Evolutionary conservation across 2,329 filamentous ascomycete genomes (phyloP), one percentile per base, ranked within the genome.

Genomic region (Xylariaceae sp.): DNA sequence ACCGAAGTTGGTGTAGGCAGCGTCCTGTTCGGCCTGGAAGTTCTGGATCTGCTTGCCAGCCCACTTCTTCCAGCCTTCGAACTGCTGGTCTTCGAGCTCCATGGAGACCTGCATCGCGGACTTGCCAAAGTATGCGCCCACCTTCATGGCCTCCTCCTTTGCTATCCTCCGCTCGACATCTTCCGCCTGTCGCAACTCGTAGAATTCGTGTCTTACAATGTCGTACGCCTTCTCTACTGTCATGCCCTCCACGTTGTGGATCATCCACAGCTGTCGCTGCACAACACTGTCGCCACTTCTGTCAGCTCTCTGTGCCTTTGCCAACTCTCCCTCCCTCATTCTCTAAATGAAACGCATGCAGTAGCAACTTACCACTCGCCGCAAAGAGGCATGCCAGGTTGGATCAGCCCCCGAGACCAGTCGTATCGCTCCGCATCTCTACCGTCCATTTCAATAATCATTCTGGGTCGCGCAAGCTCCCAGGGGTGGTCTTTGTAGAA

Each of bases 401-500:
- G 94, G 67, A 81, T 78, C 66, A 96, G 74, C 23, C 81, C 84
- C 68, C 75, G 86, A 67, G 87, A 89, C 93, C 93, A 97, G 74
- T 97, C 85, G 68, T 85, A 86, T 57, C 77, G 79, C 72, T 88
- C 84, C 55, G 84, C 80, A 71, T 99, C 93, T 71, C 88, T 89
- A 56, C 94, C 94, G 69, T 93, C 88, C 66, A 86, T 80, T 76
- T 99, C 94, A 8, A 97, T 77, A 51, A 99, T 79, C 60, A 96
- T 81, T 66, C 90, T 83, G 57, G 94, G 94, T 63, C 93, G 83
- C 15, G 94, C 94, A 71, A 99, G 78, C 76, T 99, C 94, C 94
- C 94, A 99, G 4, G 94, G 94, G 73, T 99, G 94, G 74, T 99
- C 93, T 70, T 82, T 85, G 78, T 90, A 99, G 77, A 97, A 99